Evolutionary conservation across 345 rosid species (phyloP), one percentile per base, ranked within the genome.

Genomic region (Eucalyptus pauciflora): DNA sequence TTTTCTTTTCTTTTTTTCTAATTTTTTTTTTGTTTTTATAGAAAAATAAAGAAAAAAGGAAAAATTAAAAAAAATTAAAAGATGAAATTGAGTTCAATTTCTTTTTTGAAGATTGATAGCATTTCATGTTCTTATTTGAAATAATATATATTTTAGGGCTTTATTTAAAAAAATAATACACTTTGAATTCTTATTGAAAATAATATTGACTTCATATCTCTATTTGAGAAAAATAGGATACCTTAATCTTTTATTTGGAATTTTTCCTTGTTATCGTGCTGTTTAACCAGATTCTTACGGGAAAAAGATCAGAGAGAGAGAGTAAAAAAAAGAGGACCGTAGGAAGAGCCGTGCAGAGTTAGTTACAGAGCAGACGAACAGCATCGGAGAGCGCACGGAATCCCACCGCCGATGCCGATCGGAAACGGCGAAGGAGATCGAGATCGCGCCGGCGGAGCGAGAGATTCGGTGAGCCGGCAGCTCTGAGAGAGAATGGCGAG

Each of bases 161-260:
- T 56, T 1, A 56, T 56, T 56, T 56, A 10, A 56, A 56, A 56
- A 56, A 24, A 1, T 10, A 46, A 11, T 46, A 46, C 1, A 46
- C 0, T 9, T 46, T 1, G 3, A 15, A 0, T 15, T 15, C 0
- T 15, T 50, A 50, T 50, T 50, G 15, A 2, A 50, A 50, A 50
- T 15, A 50, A 13, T 4, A 50, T 50, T 1, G 1, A 14, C 0
- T 50, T 50, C 1, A 5, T 4, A 0, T 13, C 51, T 4, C 0
- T 13, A 50, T 13, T 50, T 11, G 1, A 5, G 5, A 14, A 13
- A 50, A 50, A 2, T 3, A 17, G 9, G 10, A 8, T 52, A 52
- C 24, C 24, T 18, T 18, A 52, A 52, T 22, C 56, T 17, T 4
- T 52, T 0, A 2, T 1, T 18, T 7, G 58, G 58, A 52, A 52